Evolutionary conservation across 805 yeast genomes (phyloP), one percentile per base, ranked within the genome.

Genomic region (Jamesozyma spencerorum): DNA sequence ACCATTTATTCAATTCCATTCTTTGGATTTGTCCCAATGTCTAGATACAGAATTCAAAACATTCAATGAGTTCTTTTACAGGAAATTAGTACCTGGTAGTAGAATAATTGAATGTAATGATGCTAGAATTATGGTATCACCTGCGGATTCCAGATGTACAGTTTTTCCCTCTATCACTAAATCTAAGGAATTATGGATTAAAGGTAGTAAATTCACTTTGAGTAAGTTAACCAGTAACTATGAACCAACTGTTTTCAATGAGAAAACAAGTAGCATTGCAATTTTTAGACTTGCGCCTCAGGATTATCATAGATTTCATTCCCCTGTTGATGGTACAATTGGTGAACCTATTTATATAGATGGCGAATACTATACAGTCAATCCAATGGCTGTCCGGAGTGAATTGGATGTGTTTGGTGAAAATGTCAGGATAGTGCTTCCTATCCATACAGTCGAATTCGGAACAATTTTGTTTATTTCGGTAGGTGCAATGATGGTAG

Each of bases 401-500:
- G 75, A 77, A 10, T 63, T 90, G 41, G 97, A 90, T 59, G 97
- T 90, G 1, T 92, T 77, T 63, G 95, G 97, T 7, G 97, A 88
- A 51, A 90, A 90, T 53, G 79, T 85, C 1, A 70, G 97, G 31
- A 79, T 80, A 3, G 64, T 87, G 2, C 69, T 88, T 2, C 87
- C 95, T 0, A 78, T 90, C 17, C 75, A 82, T 24, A 76, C 95
- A 1, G 68, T 71, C 26, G 66, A 72, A n/a, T 88, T 85, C 58
- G 97, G 97, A 0, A 70, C 74, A 0, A 82, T 90, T 15, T 65
- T 83, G 46, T 71, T 85, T 63, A 75, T 86, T 18, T 78, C 92
- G 5, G 85, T 90, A 3, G 98, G 98, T 28, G 98, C 98, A 0
- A 90, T 92, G 97, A 87, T 90, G 97, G 98, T 90, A 2, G 97